Evolutionary conservation across 2,329 filamentous ascomycete species (phyloP).

Genomic region (Fusarium torreyae): DNA sequence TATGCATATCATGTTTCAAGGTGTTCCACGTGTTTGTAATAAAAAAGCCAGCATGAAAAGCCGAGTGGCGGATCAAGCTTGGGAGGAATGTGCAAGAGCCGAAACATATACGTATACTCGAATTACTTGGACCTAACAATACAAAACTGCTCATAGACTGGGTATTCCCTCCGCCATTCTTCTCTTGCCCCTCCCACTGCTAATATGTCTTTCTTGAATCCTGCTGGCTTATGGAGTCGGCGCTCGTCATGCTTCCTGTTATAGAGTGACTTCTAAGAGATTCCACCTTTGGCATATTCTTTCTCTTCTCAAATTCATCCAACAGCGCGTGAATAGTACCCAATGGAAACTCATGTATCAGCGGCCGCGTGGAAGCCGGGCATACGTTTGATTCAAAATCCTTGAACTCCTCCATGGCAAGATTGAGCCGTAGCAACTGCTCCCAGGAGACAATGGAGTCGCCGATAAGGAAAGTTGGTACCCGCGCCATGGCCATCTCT

Average conservation of each 20-base stretch:
- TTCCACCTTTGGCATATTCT: constrained; percentile 39
- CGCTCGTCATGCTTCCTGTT: constrained; percentile 26
- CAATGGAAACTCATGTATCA: constrained; percentile 35
- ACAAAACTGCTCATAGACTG: background rate
- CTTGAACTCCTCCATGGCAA: constrained; percentile 55
- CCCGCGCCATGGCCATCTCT: constrained; percentile 54
- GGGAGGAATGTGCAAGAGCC: background rate
- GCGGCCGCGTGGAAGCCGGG: constrained; percentile 33
- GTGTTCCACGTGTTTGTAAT: background rate
- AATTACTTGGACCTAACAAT: background rate
- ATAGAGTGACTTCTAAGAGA: constrained; percentile 27
- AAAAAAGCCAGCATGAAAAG: background rate
- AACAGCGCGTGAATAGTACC: constrained; percentile 37
- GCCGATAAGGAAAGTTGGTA: constrained; percentile 53
- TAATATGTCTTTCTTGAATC: constrained; percentile 11
- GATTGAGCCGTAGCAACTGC: constrained; percentile 55
- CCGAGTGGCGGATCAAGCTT: too few relatives aligned
- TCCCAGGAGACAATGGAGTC: constrained; percentile 57
- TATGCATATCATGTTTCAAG: background rate
- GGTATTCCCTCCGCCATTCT: background rate
- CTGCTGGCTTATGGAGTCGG: constrained; percentile 25
- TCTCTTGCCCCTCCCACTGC: background rate
- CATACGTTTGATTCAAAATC: constrained; percentile 53
- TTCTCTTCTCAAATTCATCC: constrained; percentile 40
- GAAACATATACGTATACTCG: background rate